These are phyloP conservation scores for Endothia cerciana DNA, from an alignment of 2,329 filamentous ascomycete genomes.

Conservation along the genomic window DNA sequence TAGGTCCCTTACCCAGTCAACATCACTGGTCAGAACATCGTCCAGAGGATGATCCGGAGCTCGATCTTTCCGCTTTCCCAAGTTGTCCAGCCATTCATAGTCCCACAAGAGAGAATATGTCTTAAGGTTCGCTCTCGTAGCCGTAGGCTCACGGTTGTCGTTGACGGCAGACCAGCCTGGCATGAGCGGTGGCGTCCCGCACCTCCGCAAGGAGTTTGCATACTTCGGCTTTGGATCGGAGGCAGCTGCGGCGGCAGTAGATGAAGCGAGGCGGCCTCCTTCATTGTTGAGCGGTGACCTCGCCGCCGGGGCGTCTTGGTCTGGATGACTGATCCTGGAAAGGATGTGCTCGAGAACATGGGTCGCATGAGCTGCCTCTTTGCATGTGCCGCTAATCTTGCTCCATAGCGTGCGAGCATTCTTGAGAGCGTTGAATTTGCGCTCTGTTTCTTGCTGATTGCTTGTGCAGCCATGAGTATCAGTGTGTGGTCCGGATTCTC, in stretches of 20 bases:
- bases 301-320: neutral
- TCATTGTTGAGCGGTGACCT: neutral
- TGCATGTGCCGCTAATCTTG: conserved; percentile 42
- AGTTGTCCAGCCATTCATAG: conserved; percentile 18
- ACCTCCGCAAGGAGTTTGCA: neutral
- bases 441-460: neutral
- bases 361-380: conserved; percentile 49
- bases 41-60: conserved; percentile 11
- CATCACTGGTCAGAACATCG: neutral
- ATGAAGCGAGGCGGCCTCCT: neutral
- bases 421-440: conserved; percentile 43
- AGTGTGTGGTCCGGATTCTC: neutral
- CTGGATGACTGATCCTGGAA: conserved; percentile 35
- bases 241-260: neutral
- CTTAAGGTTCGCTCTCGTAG: neutral
- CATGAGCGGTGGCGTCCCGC: neutral
- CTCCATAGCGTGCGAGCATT: conserved; percentile 49
- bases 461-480: conserved; percentile 1
- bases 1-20: conserved; percentile 27
- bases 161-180: conserved; percentile 19
- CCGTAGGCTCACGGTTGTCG: neutral
- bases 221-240: neutral
- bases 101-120: conserved; percentile 34
- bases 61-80: conserved; percentile 17
- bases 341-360: conserved; percentile 49